These are phyloP conservation scores for Arabidopsis arenosa DNA, from an alignment of 345 rosid genomes.

Conservation along the genomic window DNA sequence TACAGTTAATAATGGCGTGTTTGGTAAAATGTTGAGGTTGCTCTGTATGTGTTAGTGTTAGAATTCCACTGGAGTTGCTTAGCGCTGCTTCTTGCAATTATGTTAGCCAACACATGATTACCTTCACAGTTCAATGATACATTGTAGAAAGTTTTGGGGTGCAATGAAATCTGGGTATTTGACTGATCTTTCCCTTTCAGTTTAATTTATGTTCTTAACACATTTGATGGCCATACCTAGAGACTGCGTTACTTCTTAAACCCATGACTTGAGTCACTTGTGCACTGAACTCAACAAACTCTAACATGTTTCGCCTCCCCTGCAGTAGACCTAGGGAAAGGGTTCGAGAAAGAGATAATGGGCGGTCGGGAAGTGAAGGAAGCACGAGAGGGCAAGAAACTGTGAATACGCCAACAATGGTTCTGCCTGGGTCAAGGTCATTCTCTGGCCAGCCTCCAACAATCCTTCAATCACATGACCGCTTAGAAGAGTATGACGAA, in stretches of 20 bases:
- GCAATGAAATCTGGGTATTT: not conserved
- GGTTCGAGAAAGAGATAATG: constrained; percentile 79
- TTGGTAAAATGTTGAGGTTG: not conserved
- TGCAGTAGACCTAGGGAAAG: constrained; percentile 72
- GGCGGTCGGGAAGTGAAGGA: constrained; percentile 62
- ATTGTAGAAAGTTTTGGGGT: not conserved
- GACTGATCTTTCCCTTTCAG: not conserved
- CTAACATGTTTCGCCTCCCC: not conserved
- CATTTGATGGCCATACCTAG: not conserved
- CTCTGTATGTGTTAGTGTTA: not conserved
- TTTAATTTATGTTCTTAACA: not conserved
- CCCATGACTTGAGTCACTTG: not conserved
- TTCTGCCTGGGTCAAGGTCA: constrained; percentile 63
- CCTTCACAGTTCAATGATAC: not conserved
- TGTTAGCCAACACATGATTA: not conserved
- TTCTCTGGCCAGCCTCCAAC: constrained; percentile 76
- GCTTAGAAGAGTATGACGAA: constrained; percentile 76
- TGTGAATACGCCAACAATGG: constrained; percentile 49
- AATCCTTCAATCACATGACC: constrained; percentile 78
- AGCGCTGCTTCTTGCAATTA: not conserved
- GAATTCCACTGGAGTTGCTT: not conserved
- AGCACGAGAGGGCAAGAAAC: constrained; percentile 55
- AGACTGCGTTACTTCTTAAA: not conserved
- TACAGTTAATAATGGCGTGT: not conserved
- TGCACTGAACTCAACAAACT: not conserved